Evolutionary conservation across 768 basidiomycete species (phyloP).

Genomic region (Pleurotus salmoneostramineus): DNA sequence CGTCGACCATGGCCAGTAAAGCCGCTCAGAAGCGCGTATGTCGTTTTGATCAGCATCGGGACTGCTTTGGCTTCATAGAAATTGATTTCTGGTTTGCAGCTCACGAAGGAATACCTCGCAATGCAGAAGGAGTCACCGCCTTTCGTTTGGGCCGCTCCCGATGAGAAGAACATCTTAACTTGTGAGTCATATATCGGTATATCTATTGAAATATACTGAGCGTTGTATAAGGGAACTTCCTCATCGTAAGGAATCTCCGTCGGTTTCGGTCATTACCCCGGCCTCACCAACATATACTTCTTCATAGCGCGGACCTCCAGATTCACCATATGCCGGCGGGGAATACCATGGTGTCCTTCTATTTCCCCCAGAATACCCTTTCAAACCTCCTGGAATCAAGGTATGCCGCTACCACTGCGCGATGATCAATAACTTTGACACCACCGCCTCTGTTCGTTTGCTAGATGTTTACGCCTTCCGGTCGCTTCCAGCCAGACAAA

Average conservation of each 20-base stretch:
- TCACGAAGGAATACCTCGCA: constrained; percentile 82
- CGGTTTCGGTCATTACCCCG: constrained; percentile 2
- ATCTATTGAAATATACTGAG: constrained; percentile 6
- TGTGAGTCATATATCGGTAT: constrained; percentile 51
- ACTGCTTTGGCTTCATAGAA: background rate
- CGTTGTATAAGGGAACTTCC: constrained; percentile 75
- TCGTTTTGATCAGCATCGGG: constrained; percentile 8
- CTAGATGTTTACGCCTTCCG: constrained; percentile 89
- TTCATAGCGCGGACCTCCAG: constrained; percentile 84
- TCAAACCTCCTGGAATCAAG: constrained; percentile 97
- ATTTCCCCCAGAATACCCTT: constrained; percentile 93
- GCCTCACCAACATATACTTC: constrained; percentile 12
- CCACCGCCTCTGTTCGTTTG: background rate
- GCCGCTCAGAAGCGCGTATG: constrained; percentile 80
- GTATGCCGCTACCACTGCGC: constrained; percentile 28
- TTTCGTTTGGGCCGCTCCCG: constrained; percentile 92
- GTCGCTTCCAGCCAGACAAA: constrained; percentile 86
- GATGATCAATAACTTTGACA: background rate
- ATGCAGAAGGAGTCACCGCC: constrained; percentile 96
- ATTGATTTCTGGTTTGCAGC: constrained; percentile 33
- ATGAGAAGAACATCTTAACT: constrained; percentile 95
- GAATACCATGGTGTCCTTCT: constrained; percentile 93
- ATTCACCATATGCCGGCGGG: constrained; percentile 86
- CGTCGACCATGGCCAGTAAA: constrained; percentile 69
- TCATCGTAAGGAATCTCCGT: constrained; percentile 61